Base-by-base conservation (phyloP, 2,329 filamentous ascomycete genomes). In the Penicillium rolfsii region DNA sequence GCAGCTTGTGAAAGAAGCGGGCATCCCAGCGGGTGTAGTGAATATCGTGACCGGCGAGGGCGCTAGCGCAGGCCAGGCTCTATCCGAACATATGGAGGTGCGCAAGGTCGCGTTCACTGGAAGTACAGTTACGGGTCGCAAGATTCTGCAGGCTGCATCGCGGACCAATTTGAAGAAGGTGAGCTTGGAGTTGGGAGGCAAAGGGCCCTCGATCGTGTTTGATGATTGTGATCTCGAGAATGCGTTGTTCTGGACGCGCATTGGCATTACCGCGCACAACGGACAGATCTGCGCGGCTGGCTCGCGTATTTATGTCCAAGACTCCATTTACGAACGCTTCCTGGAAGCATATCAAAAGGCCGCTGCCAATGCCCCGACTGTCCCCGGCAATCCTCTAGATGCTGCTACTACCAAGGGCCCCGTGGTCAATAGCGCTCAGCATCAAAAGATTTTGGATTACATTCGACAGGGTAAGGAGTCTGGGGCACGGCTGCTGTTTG, bases 21-120 rank as follows among this genome's bases (percentile, higher is more conserved):
- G 83, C 0, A 82, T 87, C 55, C 83, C 83, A 0, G 80, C 83
- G 28, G 85, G 85, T 2, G 83, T 84, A 5, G 78, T 88, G 55
- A 85, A 81, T 59, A 81, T 87, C 5, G 72, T 87, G 45, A 83
- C 84, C 3, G 82, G 91, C 2, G 87, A 89, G 70, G 84, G 87
- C 28, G 78, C 80, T 40, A 88, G 89, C 64, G 80, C 87, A 0
- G 74, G 74, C 3, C 66, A 68, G 3, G 61, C 70, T 1, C 57
- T 77, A 2, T 69, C 73, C 1, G 62, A 65, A 36, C 73, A 76
- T 52, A 69, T 71, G 63, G 59, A 64, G 2, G 63, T 77, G 7
- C 63, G 69, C 49, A 77, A 77, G 61, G 61, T 77, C 16, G 64
- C 71, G 2, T 77, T 77, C 58, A 77, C 75, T 0, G 75, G 75